These are phyloP conservation scores for Boletus huronensis DNA, from an alignment of 768 basidiomycete species.

Conservation along the genomic window DNA sequence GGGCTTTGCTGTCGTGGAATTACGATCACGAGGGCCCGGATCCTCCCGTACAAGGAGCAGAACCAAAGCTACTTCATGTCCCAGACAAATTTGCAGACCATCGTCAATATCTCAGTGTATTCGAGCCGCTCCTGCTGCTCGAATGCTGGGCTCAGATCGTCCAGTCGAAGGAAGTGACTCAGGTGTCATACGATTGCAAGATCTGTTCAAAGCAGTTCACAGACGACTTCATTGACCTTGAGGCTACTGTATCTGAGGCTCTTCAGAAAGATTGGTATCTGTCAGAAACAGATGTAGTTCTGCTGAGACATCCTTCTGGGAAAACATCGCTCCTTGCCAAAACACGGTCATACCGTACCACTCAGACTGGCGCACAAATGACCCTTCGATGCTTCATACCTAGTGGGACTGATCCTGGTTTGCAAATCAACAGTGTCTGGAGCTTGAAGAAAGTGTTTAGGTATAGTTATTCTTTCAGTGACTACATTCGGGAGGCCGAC, in stretches of 20 bases:
- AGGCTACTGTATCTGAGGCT: slow-evolving; percentile 54
- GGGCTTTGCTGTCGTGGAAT: slow-evolving; percentile 79
- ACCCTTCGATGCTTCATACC: slow-evolving; percentile 54
- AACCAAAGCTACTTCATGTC: slow-evolving; percentile 40
- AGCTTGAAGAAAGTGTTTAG: slow-evolving; percentile 75
- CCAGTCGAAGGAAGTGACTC: slow-evolving; percentile 68
- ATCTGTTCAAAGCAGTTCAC: slow-evolving; percentile 67
- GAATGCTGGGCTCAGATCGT: slow-evolving; percentile 90
- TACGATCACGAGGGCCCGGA: slow-evolving; percentile 63
- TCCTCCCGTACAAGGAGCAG: slow-evolving; percentile 50
- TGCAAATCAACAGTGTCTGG: slow-evolving; percentile 69
- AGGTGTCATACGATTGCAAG: slow-evolving; percentile 54
- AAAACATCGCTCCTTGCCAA: slow-evolving; percentile 68
- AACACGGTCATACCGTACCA: slow-evolving; percentile 45
- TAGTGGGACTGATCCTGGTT: slow-evolving; percentile 49
- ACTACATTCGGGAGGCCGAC: slow-evolving; percentile 3
- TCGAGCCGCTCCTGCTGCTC: slow-evolving; percentile 80
- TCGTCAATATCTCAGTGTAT: slow-evolving; percentile 65
- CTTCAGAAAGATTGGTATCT: slow-evolving; percentile 72
- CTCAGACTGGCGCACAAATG: slow-evolving; percentile 48
- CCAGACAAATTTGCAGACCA: slow-evolving; percentile 65
- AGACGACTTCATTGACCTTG: slow-evolving; percentile 83
- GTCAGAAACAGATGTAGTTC: slow-evolving; percentile 81
- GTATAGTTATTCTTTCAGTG: slow-evolving; percentile 36
- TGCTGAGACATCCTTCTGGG: slow-evolving; percentile 59